Conservation (phyloP, 305 asterid genomes). For the Galium porrigens region DNA sequence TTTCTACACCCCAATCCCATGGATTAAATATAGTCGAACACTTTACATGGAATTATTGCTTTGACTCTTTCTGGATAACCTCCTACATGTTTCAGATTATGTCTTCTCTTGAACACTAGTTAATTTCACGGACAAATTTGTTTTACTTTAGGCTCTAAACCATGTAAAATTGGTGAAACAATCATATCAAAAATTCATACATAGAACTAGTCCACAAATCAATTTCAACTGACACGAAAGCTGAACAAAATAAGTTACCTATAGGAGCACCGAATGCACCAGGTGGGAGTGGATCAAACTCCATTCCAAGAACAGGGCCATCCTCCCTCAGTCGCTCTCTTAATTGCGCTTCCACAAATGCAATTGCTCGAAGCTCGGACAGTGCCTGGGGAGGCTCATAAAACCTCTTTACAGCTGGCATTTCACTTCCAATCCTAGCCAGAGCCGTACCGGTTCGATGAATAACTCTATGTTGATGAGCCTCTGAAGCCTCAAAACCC, state of each 20-base stretch:
- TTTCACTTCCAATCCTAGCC: slow-evolving; percentile 50
- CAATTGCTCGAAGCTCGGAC: slow-evolving; percentile 64
- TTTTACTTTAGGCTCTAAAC: neutral
- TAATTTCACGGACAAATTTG: neutral
- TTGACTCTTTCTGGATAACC: neutral
- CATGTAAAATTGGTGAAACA: neutral
- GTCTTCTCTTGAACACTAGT: neutral
- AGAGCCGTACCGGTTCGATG: slow-evolving; percentile 67
- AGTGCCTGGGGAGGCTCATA: slow-evolving; percentile 66
- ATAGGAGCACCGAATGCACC: slow-evolving; percentile 83
- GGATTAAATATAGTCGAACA: neutral
- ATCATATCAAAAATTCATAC: neutral
- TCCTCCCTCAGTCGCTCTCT: slow-evolving; percentile 81
- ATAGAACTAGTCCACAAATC: neutral
- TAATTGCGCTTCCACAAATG: slow-evolving; percentile 73
- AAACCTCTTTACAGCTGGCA: slow-evolving; percentile 48
- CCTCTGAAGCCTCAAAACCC: slow-evolving; percentile 29
- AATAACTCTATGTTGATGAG: slow-evolving; percentile 31
- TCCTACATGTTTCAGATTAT: neutral
- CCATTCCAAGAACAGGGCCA: slow-evolving; percentile 92
- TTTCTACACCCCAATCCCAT: neutral
- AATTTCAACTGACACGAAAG: neutral
- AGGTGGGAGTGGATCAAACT: slow-evolving; percentile 85
- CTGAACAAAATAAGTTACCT: slow-evolving; percentile 27
- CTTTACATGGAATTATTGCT: neutral